A percentile compares a stretch with the other conserved stretches of the same genome.
phyloP scores from a whole-genome alignment of 2,329 filamentous ascomycete species.

The Scedosporium apiospermum region DNA sequence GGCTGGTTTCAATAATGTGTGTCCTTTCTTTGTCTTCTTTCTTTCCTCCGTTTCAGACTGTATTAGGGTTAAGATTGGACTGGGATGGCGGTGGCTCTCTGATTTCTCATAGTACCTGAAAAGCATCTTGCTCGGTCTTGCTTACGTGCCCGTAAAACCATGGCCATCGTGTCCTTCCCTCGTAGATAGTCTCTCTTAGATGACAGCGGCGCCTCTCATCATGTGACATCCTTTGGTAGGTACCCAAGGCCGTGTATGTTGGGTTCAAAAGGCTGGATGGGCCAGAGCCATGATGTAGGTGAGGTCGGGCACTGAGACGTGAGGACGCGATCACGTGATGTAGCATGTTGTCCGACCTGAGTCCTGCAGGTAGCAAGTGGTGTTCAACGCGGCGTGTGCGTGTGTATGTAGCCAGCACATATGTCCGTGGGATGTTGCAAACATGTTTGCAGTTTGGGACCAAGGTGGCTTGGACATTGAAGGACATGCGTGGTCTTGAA shows the following conservation, averaged over 20 bases:
- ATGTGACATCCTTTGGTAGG: neutral
- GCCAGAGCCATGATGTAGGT: neutral
- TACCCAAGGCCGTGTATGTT: neutral
- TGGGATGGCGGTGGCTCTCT: neutral
- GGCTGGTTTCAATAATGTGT: neutral
- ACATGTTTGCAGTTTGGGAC: no score
- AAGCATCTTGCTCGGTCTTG: neutral
- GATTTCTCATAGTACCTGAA: constrained; percentile 4
- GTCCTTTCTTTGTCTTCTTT: neutral
- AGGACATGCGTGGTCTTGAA: no score
- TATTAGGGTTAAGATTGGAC: neutral
- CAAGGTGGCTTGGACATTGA: no score
- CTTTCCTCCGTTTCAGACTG: neutral
- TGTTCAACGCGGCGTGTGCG: neutral
- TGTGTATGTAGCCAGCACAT: neutral
- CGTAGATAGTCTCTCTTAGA: no score
- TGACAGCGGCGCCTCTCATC: neutral
- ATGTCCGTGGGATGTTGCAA: no score
- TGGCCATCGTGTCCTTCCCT: no score
- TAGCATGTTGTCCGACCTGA: neutral
- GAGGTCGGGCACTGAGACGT: neutral
- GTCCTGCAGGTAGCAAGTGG: neutral
- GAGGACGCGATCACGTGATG: neutral
- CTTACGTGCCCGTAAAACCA: no score
- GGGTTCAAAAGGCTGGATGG: neutral